Percentiles rank a stretch among this genome's conserved stretches.
phyloP scores from a whole-genome alignment of 169 alveolate genomes.

The Plasmodium adleri region DNA sequence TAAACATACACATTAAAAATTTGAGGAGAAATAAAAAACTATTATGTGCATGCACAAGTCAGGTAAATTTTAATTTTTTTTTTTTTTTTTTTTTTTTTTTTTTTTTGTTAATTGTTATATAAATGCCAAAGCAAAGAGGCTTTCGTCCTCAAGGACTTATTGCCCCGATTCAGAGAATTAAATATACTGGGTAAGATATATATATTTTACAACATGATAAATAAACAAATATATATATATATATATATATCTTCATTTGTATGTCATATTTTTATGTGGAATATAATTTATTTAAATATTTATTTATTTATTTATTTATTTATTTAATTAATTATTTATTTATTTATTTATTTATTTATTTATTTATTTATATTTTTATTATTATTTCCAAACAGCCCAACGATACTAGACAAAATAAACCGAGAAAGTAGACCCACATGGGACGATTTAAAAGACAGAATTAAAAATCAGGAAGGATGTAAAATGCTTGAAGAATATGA shows the following conservation, averaged over 20 bases:
- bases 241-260: too few species aligned
- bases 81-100: conserved; percentile 9
- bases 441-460: conserved; percentile 73
- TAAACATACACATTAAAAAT: background rate
- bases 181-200: conserved; percentile 72
- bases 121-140: conserved; percentile 78
- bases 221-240: too few species aligned
- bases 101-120: background rate
- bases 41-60: conserved; percentile 16
- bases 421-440: conserved; percentile 76
- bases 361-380: background rate
- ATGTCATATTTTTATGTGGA: too few species aligned
- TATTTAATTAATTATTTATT: background rate
- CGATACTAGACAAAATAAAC: conserved; percentile 70
- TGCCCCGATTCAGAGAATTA: conserved; percentile 76
- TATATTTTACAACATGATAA: background rate
- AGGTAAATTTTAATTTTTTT: background rate
- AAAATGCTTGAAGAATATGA: conserved; percentile 71
- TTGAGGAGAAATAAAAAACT: background rate
- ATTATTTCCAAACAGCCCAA: conserved; percentile 37
- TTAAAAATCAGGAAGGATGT: conserved; percentile 72
- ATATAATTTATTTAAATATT: background rate
- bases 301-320: background rate
- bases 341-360: background rate
- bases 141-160: conserved; percentile 76